phyloP scores from a whole-genome alignment of 768 basidiomycete genomes.

The Pleurotus pulmonarius region DNA sequence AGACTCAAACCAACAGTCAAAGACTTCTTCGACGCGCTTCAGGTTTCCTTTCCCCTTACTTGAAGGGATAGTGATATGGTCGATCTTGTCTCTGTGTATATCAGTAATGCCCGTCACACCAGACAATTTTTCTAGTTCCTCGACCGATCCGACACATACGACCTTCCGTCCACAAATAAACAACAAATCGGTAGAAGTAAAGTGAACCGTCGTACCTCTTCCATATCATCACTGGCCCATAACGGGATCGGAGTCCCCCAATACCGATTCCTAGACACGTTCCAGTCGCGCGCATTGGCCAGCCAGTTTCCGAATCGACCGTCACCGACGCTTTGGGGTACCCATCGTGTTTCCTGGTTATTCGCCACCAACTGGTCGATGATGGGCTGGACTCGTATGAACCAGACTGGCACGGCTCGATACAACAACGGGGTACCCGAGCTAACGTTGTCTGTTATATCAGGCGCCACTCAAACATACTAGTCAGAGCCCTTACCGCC shows the following conservation, averaged over 20 bases:
- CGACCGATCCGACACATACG: constrained; percentile 83
- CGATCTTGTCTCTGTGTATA: constrained; percentile 91
- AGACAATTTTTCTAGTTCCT: constrained; percentile 81
- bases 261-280: constrained; percentile 96
- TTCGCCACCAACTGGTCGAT: constrained; percentile 85
- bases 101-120: constrained; percentile 84
- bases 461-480: neutral
- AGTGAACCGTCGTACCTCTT: constrained; percentile 57
- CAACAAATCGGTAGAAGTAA: neutral
- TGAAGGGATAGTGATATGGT: constrained; percentile 95
- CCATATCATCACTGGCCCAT: constrained; percentile 90
- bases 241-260: constrained; percentile 98
- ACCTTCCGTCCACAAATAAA: constrained; percentile 41
- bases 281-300: constrained; percentile 98
- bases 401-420: constrained; percentile 95
- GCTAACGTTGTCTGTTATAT: constrained; percentile 33
- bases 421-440: constrained; percentile 95
- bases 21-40: constrained; percentile 93
- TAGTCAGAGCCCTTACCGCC: constrained; percentile 56
- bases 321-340: constrained; percentile 88
- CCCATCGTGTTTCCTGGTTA: constrained; percentile 92
- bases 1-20: constrained; percentile 99
- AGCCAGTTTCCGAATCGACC: constrained; percentile 97
- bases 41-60: constrained; percentile 80
- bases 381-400: constrained; percentile 83